These are phyloP conservation scores for Draba incana DNA, from an alignment of 345 rosid genomes.

Conservation along the genomic window DNA sequence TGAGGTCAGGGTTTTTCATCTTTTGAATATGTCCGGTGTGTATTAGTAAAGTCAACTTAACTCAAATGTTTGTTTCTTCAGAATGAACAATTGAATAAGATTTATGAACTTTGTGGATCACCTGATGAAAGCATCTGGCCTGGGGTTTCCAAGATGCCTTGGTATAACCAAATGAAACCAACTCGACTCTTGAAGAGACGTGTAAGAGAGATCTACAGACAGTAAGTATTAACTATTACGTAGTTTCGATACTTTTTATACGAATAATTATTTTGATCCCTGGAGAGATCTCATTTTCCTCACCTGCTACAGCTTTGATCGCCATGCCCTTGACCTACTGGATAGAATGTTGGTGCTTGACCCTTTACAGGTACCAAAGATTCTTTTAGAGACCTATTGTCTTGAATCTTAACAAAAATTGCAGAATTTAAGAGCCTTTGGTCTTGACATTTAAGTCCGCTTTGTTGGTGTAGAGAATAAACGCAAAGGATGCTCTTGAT, in stretches of 20 bases:
- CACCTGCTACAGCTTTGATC: slow-evolving; percentile 60
- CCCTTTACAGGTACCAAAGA: slow-evolving; percentile 71
- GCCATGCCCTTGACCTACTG: slow-evolving; percentile 88
- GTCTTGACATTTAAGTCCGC: background rate
- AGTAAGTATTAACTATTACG: slow-evolving; percentile 54
- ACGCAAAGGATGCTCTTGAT: slow-evolving; percentile 94
- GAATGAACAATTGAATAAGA: slow-evolving; percentile 67
- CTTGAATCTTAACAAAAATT: slow-evolving; percentile 10
- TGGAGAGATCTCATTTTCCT: slow-evolving; percentile 23
- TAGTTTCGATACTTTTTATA: background rate
- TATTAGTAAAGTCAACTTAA: background rate
- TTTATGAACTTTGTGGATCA: slow-evolving; percentile 71
- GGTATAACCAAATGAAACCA: slow-evolving; percentile 61
- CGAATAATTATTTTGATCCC: background rate
- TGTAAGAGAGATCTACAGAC: slow-evolving; percentile 71
- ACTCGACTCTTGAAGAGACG: slow-evolving; percentile 68
- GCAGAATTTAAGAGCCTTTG: slow-evolving; percentile 4
- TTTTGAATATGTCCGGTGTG: background rate
- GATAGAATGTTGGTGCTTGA: slow-evolving; percentile 92
- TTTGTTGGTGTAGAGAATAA: slow-evolving; percentile 64
- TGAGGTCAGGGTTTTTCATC: slow-evolving; percentile 55
- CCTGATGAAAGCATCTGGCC: slow-evolving; percentile 76
- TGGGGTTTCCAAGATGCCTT: slow-evolving; percentile 64
- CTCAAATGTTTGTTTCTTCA: slow-evolving; percentile 27
- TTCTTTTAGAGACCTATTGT: background rate